Percentiles rank a stretch among this genome's conserved stretches.
Conservation (phyloP, 805 yeast species). For the Wickerhamiella azymoides region DNA sequence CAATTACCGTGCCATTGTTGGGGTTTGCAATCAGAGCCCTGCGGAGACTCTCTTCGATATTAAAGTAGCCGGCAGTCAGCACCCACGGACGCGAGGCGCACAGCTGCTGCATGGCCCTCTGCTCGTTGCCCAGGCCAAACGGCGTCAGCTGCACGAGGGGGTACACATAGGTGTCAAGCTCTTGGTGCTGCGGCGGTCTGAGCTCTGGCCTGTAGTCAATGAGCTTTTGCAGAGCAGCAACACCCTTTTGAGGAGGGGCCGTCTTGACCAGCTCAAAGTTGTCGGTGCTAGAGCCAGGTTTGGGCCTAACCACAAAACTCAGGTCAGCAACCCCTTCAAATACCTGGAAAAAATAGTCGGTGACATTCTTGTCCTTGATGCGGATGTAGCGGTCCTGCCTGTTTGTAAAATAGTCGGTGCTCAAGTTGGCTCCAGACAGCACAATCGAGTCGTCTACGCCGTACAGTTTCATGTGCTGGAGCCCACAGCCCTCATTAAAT, state of each 20-base stretch:
- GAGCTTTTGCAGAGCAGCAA: too few species aligned
- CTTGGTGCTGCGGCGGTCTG: too few species aligned
- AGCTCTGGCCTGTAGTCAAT: background rate
- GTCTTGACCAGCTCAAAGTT: constrained; percentile 37
- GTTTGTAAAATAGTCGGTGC: constrained; percentile 83
- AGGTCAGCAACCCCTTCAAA: constrained; percentile 54
- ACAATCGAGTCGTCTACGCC: constrained; percentile 88
- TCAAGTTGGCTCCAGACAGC: constrained; percentile 81
- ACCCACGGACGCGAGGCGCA: constrained; percentile 48
- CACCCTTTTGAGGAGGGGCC: too few species aligned
- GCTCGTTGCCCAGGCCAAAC: constrained; percentile 70
- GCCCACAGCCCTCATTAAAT: constrained; percentile 78
- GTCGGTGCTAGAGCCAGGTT: constrained; percentile 26
- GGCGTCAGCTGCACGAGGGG: constrained; percentile 91
- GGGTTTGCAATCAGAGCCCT: constrained; percentile 35
- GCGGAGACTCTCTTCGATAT: constrained; percentile 66
- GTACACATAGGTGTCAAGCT: constrained; percentile 61
- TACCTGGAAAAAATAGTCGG: constrained; percentile 63
- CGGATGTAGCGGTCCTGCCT: constrained; percentile 87
- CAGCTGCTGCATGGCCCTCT: constrained; percentile 38
- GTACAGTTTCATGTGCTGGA: constrained; percentile 94
- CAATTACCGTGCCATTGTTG: constrained; percentile 55
- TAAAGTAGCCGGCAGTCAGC: constrained; percentile 94
- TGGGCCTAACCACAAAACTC: constrained; percentile 50
- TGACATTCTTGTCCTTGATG: constrained; percentile 41